Evolutionary conservation across 805 yeast genomes (phyloP), one percentile per base, ranked within the genome.

Genomic region (Debaryomyces maramus): DNA sequence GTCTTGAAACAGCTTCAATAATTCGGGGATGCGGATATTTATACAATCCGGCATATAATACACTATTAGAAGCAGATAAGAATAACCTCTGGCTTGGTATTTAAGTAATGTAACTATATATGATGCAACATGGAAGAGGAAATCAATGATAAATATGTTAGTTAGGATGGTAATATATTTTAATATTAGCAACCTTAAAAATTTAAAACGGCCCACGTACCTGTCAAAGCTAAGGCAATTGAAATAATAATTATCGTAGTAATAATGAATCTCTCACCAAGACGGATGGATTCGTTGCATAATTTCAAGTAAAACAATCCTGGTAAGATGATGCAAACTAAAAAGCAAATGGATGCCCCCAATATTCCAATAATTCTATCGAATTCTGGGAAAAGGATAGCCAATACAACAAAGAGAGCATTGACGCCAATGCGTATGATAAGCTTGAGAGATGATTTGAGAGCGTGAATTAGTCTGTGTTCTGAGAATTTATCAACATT

Each of bases 301-400:
- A 83, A 68, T 46, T 63, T 71, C 44, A 84, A 55, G 61, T 89
- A 88, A 58, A 88, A 89, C 8, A 75, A 53, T 16, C 87, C 67
- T 3, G 97, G 97, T 17, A 88, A 70, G 15, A 88, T 82, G 39
- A 88, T 67, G 59, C 97, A 89, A 24, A 88, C 79, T 3, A 82
- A 68, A 59, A 87, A 85, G 51, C 96, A 87, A 37, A 89, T 71
- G 1, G 88, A 81, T 4, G 91, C 78, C 6, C 97, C 97, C 49
- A 88, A 61, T 33, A 89, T 77, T 5, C 95, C 87, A 61, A 89
- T 83, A 38, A 89, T 73, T 50, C 78, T 78, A 53, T 88, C 97
- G 57, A 89, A 89, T 39, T 81, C 84, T 3, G 93, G 91, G 56
- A 87, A 74, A 11, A 79, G 36, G 20, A 85, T 72, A 0, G 95